Percentiles rank a stretch among this genome's conserved stretches.
These are phyloP conservation scores for Penicillium sclerotiorum DNA, from an alignment of 2,329 filamentous ascomycete genomes.

Conservation along the genomic window DNA sequence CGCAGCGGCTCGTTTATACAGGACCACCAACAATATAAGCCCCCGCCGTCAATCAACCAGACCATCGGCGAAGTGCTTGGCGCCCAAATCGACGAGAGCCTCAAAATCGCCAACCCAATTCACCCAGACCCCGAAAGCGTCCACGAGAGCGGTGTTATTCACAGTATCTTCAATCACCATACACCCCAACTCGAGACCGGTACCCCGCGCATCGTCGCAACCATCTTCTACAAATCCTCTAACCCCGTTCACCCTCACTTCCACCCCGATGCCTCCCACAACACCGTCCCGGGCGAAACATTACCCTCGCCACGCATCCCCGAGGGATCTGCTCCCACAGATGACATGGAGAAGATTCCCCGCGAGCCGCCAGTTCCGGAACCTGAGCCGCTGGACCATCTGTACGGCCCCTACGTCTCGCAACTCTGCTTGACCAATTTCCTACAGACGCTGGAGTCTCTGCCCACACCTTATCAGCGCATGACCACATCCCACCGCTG, in stretches of 20 bases:
- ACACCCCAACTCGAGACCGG: conserved; percentile 42
- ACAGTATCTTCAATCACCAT: conserved; percentile 50
- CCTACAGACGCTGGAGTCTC: conserved; percentile 53
- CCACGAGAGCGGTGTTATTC: conserved; percentile 50
- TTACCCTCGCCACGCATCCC: conserved; percentile 46
- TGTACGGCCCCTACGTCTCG: conserved; percentile 58
- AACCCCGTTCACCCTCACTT: conserved; percentile 48
- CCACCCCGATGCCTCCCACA: conserved; percentile 52
- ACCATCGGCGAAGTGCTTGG: conserved; percentile 42
- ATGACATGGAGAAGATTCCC: conserved; percentile 55
- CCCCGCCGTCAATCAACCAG: conserved; percentile 36
- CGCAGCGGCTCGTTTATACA: conserved; percentile 49
- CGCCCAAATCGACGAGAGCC: conserved; percentile 30
- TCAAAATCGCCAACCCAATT: conserved; percentile 39
- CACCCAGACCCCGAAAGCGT: conserved; percentile 43
- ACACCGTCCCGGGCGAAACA: conserved; percentile 36
- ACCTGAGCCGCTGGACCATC: conserved; percentile 57
- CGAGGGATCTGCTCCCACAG: conserved; percentile 53
- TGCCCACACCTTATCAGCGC: conserved; percentile 53
- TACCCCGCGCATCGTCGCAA: conserved; percentile 50
- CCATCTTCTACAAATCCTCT: conserved; percentile 52
- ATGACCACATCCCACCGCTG: conserved; percentile 52
- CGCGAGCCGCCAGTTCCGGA: conserved; percentile 58
- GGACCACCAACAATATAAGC: conserved; percentile 53
- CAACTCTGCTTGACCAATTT: conserved; percentile 60